Conservation (phyloP, 2,329 filamentous ascomycete species). For the Trichoderma koningii region DNA sequence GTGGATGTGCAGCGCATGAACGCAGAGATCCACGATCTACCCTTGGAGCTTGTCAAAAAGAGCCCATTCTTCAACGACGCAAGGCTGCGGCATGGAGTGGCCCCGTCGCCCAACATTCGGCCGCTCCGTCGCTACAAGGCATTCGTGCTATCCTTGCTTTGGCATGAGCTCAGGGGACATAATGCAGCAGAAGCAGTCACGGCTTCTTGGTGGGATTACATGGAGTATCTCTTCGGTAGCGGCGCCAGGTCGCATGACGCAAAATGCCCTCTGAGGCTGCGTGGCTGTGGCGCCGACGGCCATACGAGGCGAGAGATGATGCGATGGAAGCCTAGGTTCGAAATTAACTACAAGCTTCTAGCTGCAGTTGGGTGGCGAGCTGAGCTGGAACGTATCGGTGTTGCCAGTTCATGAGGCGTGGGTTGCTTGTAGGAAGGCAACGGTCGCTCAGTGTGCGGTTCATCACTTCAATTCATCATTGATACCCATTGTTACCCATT, state of each 20-base stretch:
- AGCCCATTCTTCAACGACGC: conserved; percentile 4
- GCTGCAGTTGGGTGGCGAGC: conserved; percentile 2
- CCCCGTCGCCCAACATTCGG: background rate
- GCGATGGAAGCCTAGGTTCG: background rate
- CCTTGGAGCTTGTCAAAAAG: background rate
- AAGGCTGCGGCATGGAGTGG: conserved; percentile 5
- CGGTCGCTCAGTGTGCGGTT: no score
- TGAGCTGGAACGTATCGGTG: conserved; percentile 1
- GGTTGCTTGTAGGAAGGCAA: background rate
- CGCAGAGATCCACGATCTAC: conserved; percentile 3
- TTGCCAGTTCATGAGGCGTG: background rate
- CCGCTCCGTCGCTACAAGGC: conserved; percentile 4
- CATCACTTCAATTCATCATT: background rate
- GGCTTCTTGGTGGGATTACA: conserved; percentile 11
- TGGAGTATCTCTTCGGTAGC: background rate
- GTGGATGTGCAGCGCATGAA: conserved; percentile 1
- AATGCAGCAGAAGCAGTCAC: conserved; percentile 7
- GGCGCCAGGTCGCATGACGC: background rate
- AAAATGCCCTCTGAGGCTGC: background rate
- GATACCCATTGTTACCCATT: background rate
- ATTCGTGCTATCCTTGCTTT: conserved; percentile 4
- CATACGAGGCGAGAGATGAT: conserved; percentile 12
- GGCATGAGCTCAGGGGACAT: conserved; percentile 7
- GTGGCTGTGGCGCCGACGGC: conserved; percentile 9
- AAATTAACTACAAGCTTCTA: conserved; percentile 14